Evolutionary conservation across 306 rosid genomes (phyloP).

Genomic region (Quercus rubra): DNA sequence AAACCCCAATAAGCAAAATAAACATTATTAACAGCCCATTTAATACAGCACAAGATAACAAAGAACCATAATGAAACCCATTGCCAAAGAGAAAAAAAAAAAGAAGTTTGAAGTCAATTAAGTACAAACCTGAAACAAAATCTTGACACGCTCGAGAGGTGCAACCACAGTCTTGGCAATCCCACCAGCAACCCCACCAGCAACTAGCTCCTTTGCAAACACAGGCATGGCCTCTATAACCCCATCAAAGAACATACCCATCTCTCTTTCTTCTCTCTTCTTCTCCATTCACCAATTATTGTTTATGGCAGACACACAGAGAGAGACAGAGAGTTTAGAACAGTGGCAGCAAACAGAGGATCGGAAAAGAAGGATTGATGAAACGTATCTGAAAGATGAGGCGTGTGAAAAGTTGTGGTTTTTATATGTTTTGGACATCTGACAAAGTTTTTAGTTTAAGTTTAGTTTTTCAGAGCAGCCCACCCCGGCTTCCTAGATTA

Average conservation of each 20-base stretch:
- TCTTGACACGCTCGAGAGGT: slow-evolving; percentile 87
- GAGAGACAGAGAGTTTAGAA: background rate
- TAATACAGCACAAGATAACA: background rate
- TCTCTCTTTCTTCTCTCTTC: slow-evolving; percentile 36
- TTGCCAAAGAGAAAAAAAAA: background rate
- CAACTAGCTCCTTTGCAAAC: slow-evolving; percentile 77
- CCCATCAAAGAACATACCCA: slow-evolving; percentile 30
- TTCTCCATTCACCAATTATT: slow-evolving; percentile 35
- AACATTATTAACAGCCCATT: background rate
- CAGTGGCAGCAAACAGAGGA: background rate
- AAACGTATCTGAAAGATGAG: background rate
- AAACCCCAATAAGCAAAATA: slow-evolving; percentile 14
- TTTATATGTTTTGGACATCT: slow-evolving; percentile 27
- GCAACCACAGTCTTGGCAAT: slow-evolving; percentile 78
- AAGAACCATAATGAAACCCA: background rate
- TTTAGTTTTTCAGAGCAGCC: background rate
- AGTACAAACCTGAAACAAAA: slow-evolving; percentile 73
- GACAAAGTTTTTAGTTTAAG: background rate
- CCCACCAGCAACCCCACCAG: slow-evolving; percentile 87
- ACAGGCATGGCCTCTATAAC: slow-evolving; percentile 59
- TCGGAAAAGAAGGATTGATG: background rate
- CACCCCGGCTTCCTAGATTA: slow-evolving; percentile 6
- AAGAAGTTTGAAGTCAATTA: background rate
- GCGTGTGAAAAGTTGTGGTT: background rate
- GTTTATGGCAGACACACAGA: background rate